Base-by-base conservation (phyloP, 345 rosid genomes). In the Arabidopsis arenosa region DNA sequence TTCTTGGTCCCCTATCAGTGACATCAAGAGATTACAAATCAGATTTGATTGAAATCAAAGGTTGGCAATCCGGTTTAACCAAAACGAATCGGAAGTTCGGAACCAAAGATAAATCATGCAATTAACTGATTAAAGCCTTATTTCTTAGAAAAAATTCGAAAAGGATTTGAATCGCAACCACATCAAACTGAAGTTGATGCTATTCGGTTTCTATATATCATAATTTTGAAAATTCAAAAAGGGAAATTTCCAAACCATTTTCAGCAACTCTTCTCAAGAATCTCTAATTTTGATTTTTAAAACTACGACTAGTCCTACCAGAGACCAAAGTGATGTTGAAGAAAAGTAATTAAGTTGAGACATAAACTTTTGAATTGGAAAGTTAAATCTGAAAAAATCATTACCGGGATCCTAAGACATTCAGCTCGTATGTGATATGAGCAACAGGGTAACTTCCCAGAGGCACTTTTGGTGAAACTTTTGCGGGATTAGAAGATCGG, bases 381-480 rank as follows among this genome's bases (percentile, higher is more conserved):
- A 39, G 53, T 4, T 6, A 4, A 49, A 36, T 67, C 13, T 41
- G 69, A 37, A 39, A 15, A 32, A 30, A 30, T 9, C 76, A 76
- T 81, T 72, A 93, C 98, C 98, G 80, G 18, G 95, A 86, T 66
- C 98, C 96, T 81, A 87, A 82, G 68, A 86, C 90, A 77, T 94
- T 94, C 84, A 89, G 56, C 84, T 94, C 96, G 53, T 92, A 94
- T 10, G 94, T 75, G 72, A 94, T 70, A 76, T 85, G 94, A 56
- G 91, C 88, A 4, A 86, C 90, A 5, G 89, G 84, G 73, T 83
- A 88, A 67, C 85, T 92, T 73, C 91, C 93, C 58, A 85, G 80
- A 13, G 88, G 95, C 18, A 80, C 82, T 79, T 81, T 80, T 3
- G 81, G 85, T 37, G 89, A 83, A 70, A 86, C 90, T 75, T 86